Evolutionary conservation across 1,284 basidiomycete genomes (phyloP).

Genomic region (Mycosarcoma mackinlayi): DNA sequence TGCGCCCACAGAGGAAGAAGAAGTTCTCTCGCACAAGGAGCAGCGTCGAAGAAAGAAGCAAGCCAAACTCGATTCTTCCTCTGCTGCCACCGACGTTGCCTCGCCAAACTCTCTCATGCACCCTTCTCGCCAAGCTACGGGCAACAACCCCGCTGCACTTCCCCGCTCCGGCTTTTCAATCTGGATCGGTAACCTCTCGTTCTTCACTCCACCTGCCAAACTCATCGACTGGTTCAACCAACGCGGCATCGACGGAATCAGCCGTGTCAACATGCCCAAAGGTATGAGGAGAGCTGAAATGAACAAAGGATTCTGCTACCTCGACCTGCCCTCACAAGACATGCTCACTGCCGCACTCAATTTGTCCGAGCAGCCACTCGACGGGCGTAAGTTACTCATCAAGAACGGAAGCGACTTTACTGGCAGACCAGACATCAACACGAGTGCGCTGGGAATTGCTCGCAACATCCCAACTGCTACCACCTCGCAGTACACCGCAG

Average conservation of each 20-base stretch:
- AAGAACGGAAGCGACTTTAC: constrained; percentile 78
- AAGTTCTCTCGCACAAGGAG: constrained; percentile 63
- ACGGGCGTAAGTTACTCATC: constrained; percentile 88
- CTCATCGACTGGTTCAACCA: constrained; percentile 60
- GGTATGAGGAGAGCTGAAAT: constrained; percentile 69
- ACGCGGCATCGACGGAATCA: constrained; percentile 68
- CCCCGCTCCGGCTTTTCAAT: constrained; percentile 75
- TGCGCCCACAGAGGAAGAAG: constrained; percentile 64
- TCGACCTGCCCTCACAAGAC: constrained; percentile 86
- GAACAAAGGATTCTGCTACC: constrained; percentile 86
- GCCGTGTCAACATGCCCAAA: constrained; percentile 72
- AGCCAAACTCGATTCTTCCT: constrained; percentile 18
- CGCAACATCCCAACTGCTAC: constrained; percentile 17
- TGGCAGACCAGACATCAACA: constrained; percentile 67
- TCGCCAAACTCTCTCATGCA: constrained; percentile 41
- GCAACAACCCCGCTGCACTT: constrained; percentile 2
- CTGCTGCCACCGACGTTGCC: constrained; percentile 5
- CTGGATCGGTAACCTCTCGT: constrained; percentile 66
- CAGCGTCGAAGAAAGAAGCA: constrained; percentile 54
- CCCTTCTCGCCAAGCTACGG: constrained; percentile 14
- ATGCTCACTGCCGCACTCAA: constrained; percentile 80
- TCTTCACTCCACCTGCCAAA: constrained; percentile 53
- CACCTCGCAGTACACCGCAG: background rate
- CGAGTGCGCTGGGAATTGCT: constrained; percentile 34
- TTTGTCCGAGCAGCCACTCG: constrained; percentile 81